phyloP scores from a whole-genome alignment of 139 green algal species.

The Chlorella sp. region DNA sequence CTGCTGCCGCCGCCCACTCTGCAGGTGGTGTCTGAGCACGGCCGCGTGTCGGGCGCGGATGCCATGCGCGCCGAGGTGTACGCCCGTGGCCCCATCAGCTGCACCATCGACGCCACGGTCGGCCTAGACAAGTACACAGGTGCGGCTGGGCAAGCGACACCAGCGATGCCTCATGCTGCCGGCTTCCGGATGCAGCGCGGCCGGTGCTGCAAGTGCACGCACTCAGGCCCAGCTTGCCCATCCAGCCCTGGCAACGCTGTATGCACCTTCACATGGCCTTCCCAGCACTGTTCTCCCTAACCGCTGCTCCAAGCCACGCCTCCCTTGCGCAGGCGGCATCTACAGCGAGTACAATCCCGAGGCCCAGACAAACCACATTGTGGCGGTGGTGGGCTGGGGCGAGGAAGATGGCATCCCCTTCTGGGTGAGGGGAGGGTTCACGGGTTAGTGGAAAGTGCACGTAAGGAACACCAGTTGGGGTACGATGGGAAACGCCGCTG shows the following conservation, averaged over 20 bases:
- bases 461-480: too few relatives aligned
- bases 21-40: conserved; percentile 69
- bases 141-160: not conserved
- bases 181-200: too few relatives aligned
- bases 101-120: conserved; percentile 82
- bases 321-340: conserved; percentile 26
- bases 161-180: too few relatives aligned
- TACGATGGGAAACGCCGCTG: too few relatives aligned
- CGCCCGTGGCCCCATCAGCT: conserved; percentile 84
- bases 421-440: conserved; percentile 37
- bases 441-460: not conserved
- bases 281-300: too few relatives aligned
- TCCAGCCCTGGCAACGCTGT: too few relatives aligned
- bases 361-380: conserved; percentile 83
- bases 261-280: too few relatives aligned
- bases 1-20: not conserved
- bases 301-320: too few relatives aligned
- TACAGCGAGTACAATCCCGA: conserved; percentile 21
- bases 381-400: conserved; percentile 89
- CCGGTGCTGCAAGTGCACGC: too few relatives aligned
- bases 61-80: conserved; percentile 91
- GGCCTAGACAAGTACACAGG: conserved; percentile 70
- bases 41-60: conserved; percentile 59
- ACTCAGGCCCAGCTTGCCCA: too few relatives aligned
- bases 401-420: conserved; percentile 72